These are phyloP conservation scores for Acanthamoeba rhysodes DNA, from an alignment of 208 protist genomes.

Conservation along the genomic window DNA sequence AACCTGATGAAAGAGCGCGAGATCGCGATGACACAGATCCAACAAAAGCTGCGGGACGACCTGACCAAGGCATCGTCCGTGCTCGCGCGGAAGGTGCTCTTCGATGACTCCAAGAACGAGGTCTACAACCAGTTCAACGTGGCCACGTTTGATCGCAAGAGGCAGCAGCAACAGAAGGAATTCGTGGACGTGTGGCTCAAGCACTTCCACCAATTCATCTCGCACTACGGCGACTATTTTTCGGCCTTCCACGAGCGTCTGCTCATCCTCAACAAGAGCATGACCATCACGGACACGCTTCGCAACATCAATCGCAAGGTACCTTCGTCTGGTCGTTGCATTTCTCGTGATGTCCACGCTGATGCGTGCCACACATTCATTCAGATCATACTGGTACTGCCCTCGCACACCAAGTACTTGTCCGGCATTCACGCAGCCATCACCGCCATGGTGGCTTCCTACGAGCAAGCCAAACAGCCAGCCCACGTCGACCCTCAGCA, in stretches of 20 bases:
- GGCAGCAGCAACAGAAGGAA: constrained; percentile 10
- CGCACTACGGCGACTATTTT: constrained; percentile 46
- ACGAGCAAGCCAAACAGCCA: constrained; percentile 37
- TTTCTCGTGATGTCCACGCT: neutral
- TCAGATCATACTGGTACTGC: constrained; percentile 29
- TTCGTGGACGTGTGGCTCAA: constrained; percentile 39
- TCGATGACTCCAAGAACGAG: constrained; percentile 47
- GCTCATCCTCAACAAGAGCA: constrained; percentile 57
- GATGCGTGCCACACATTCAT: neutral
- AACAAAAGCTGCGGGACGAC: constrained; percentile 35
- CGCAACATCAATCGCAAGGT: constrained; percentile 68
- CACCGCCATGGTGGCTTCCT: constrained; percentile 9
- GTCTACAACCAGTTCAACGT: constrained; percentile 46
- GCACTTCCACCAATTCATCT: constrained; percentile 46
- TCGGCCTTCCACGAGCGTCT: constrained; percentile 56
- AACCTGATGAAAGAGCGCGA: constrained; percentile 68
- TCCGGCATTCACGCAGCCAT: neutral
- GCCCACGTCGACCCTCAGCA: neutral
- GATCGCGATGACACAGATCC: constrained; percentile 58
- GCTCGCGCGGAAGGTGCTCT: constrained; percentile 43
- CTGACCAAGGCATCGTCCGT: constrained; percentile 7
- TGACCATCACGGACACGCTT: constrained; percentile 38
- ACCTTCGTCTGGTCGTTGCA: neutral
- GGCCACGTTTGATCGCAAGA: constrained; percentile 11
- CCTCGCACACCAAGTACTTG: constrained; percentile 56